These are phyloP conservation scores for Persicaria maculosa DNA, from an alignment of 148 eudicot species.

Conservation along the genomic window DNA sequence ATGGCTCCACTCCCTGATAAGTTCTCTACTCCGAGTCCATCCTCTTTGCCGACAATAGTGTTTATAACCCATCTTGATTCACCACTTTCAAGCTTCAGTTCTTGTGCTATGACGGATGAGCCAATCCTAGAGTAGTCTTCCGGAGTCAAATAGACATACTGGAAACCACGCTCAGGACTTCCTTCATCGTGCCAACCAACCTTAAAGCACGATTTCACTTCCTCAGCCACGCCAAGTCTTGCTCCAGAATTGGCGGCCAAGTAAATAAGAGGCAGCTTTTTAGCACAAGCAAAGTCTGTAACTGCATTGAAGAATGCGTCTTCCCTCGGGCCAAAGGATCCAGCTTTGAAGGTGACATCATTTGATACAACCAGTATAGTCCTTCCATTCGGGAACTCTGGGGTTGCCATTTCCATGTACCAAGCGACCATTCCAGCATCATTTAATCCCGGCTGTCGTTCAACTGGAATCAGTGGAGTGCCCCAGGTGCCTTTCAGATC, in stretches of 20 bases:
- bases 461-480: slow-evolving; percentile 52
- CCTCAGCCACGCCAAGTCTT: slow-evolving; percentile 93
- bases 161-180: slow-evolving; percentile 81
- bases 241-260: slow-evolving; percentile 98
- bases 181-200: slow-evolving; percentile 92
- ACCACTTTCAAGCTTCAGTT: slow-evolving; percentile 58
- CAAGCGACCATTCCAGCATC: slow-evolving; percentile 98
- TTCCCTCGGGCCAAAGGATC: slow-evolving; percentile 92
- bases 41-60: slow-evolving; percentile 92
- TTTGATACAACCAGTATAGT: slow-evolving; percentile 71
- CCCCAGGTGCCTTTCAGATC: slow-evolving; percentile 71
- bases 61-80: slow-evolving; percentile 84
- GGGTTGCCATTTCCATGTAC: slow-evolving; percentile 88
- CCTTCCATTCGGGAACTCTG: slow-evolving; percentile 89
- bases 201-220: slow-evolving; percentile 89
- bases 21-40: slow-evolving; percentile 93
- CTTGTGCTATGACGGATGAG: slow-evolving; percentile 82
- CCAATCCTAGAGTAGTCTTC: slow-evolving; percentile 59
- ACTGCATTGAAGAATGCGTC: slow-evolving; percentile 95
- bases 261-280: slow-evolving; percentile 85
- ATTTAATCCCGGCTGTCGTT: slow-evolving; percentile 65
- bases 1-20: slow-evolving; percentile 98
- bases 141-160: slow-evolving; percentile 78
- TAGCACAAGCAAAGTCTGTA: slow-evolving; percentile 79
- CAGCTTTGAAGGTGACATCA: slow-evolving; percentile 89